These are phyloP conservation scores for Phaffomyces opuntiae DNA, from an alignment of 805 yeast genomes.

Conservation along the genomic window DNA sequence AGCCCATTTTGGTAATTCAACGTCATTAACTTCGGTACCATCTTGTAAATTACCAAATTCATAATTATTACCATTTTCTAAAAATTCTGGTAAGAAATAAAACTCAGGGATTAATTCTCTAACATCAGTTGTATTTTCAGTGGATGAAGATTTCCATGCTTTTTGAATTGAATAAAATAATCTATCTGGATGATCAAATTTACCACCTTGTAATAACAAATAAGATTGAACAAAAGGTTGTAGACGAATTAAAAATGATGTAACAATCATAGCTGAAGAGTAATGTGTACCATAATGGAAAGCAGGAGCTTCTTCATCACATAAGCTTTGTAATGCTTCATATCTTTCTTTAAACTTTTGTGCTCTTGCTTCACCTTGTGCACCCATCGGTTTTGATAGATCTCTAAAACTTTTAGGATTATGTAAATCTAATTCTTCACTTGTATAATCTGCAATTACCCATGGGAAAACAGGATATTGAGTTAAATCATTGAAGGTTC, in stretches of 20 bases:
- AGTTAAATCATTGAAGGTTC: conserved; percentile 83
- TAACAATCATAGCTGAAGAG: conserved; percentile 89
- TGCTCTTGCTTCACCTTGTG: conserved; percentile 58
- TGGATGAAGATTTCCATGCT: conserved; percentile 76
- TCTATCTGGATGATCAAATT: conserved; percentile 84
- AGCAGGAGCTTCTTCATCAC: conserved; percentile 58
- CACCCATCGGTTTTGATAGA: conserved; percentile 87
- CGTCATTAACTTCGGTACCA: conserved; percentile 50
- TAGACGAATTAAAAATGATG: conserved; percentile 69
- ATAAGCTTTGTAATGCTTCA: conserved; percentile 57
- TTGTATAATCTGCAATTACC: conserved; percentile 78
- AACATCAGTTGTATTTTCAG: conserved; percentile 80
- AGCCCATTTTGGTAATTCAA: conserved; percentile 79
- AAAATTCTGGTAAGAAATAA: conserved; percentile 73
- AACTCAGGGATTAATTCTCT: conserved; percentile 85
- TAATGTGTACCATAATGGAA: conserved; percentile 93
- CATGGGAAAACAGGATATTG: conserved; percentile 92
- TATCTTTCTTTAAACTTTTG: conserved; percentile 61
- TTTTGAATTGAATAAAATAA: conserved; percentile 66
- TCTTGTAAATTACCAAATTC: conserved; percentile 67
- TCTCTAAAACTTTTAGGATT: conserved; percentile 65
- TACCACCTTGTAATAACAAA: conserved; percentile 75
- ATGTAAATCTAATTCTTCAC: conserved; percentile 58
- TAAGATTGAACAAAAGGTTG: conserved; percentile 80
- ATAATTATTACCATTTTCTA: conserved; percentile 56